Evolutionary conservation across 2,329 filamentous ascomycete species (phyloP).

Genomic region (Cercospora brassicicola): DNA sequence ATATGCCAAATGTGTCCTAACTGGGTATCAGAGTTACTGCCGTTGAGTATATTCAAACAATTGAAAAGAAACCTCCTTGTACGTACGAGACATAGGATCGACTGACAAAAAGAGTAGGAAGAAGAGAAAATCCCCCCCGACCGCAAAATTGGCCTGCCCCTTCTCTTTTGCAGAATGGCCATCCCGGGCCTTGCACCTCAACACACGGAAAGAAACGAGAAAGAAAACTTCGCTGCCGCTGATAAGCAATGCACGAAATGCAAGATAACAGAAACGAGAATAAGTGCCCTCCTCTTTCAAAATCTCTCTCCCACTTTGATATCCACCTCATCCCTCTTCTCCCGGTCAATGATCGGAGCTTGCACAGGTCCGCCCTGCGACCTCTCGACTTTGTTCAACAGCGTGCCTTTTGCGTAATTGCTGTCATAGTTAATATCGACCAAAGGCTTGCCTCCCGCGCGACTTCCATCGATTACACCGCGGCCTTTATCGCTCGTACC

Average conservation of each 20-base stretch:
- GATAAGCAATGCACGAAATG: neutral
- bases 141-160: neutral
- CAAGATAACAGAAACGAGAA: neutral
- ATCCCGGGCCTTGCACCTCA: neutral
- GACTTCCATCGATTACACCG: slow-evolving; percentile 49
- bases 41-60: neutral
- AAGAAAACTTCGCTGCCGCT: neutral
- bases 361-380: slow-evolving; percentile 32
- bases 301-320: slow-evolving; percentile 5
- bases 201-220: neutral
- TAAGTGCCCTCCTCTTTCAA: neutral
- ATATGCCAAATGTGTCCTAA: neutral
- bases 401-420: slow-evolving; percentile 50
- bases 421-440: slow-evolving; percentile 46
- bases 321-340: slow-evolving; percentile 28
- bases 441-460: slow-evolving; percentile 47
- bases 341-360: slow-evolving; percentile 42
- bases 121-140: neutral
- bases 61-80: neutral
- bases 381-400: slow-evolving; percentile 48
- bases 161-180: neutral
- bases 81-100: neutral
- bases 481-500: slow-evolving; percentile 42
- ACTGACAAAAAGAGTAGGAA: neutral
- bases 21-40: neutral